Evolutionary conservation across 768 basidiomycete genomes (phyloP).

Genomic region (Mycena metata): DNA sequence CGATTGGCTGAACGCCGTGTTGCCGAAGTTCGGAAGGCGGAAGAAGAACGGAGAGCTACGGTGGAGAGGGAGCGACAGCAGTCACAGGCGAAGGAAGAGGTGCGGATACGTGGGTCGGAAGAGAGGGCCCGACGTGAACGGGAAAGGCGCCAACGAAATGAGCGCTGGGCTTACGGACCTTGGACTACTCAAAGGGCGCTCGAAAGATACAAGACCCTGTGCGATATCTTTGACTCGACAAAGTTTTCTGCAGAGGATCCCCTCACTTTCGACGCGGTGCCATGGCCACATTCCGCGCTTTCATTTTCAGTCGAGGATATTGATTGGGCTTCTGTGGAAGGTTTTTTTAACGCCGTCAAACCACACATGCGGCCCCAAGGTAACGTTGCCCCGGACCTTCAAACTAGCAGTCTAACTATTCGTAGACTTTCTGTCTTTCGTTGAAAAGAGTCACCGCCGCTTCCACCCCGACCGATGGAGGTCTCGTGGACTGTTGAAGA

Average conservation of each 20-base stretch:
- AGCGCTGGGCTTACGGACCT: conserved; percentile 68
- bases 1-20: conserved; percentile 51
- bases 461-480: conserved; percentile 90
- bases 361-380: conserved; percentile 64
- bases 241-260: conserved; percentile 67
- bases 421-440: conserved; percentile 69
- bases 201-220: conserved; percentile 73
- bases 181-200: conserved; percentile 80
- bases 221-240: conserved; percentile 73
- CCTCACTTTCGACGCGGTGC: conserved; percentile 72
- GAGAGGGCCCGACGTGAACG: conserved; percentile 55
- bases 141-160: conserved; percentile 60
- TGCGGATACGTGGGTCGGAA: conserved; percentile 48
- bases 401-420: background rate
- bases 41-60: conserved; percentile 44
- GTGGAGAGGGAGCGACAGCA: conserved; percentile 41
- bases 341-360: conserved; percentile 72
- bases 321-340: conserved; percentile 78
- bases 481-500: conserved; percentile 71
- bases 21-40: conserved; percentile 47
- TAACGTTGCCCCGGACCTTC: background rate
- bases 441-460: conserved; percentile 78
- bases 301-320: conserved; percentile 73
- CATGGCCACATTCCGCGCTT: conserved; percentile 80
- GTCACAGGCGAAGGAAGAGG: conserved; percentile 44